Percentiles rank a stretch among this genome's conserved stretches.
Conservation (phyloP, 805 yeast genomes). For the Tetrapisispora pingtungensis region DNA sequence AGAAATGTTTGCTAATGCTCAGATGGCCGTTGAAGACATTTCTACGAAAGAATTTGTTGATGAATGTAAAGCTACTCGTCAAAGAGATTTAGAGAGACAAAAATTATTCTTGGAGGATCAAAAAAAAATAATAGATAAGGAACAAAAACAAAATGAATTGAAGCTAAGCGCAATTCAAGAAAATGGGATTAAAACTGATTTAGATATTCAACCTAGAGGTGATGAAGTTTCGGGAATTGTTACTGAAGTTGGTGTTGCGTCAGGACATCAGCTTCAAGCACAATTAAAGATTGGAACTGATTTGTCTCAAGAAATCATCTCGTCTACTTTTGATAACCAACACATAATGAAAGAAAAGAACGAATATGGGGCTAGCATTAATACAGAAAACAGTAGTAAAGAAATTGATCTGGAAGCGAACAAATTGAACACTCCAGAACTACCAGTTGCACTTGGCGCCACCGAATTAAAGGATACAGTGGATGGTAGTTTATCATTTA, state of each 20-base stretch:
- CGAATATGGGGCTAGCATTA: too few relatives aligned
- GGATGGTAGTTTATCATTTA: too few relatives aligned
- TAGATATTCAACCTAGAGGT: background rate
- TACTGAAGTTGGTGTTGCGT: conserved; percentile 12
- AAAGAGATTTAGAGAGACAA: conserved; percentile 52
- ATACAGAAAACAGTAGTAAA: too few relatives aligned
- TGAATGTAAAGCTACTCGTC: conserved; percentile 66
- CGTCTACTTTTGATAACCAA: too few relatives aligned
- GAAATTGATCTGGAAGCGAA: too few relatives aligned
- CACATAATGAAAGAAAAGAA: too few relatives aligned
- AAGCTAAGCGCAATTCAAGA: conserved; percentile 1
- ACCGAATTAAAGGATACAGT: too few relatives aligned
- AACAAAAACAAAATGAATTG: conserved; percentile 2
- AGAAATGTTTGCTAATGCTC: conserved; percentile 94
- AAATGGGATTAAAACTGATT: background rate
- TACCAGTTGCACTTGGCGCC: too few relatives aligned
- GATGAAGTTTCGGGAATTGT: conserved; percentile 3
- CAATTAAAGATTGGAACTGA: conserved; percentile 5
- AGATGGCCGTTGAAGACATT: conserved; percentile 88
- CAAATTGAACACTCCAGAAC: too few relatives aligned
- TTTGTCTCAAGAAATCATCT: too few relatives aligned
- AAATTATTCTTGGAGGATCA: conserved; percentile 29
- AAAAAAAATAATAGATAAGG: conserved; percentile 15
- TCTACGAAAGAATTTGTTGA: conserved; percentile 58
- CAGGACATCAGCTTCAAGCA: conserved; percentile 23